Evolutionary conservation across 768 basidiomycete species (phyloP).

Genomic region (Lactifluus hygrophoroides): DNA sequence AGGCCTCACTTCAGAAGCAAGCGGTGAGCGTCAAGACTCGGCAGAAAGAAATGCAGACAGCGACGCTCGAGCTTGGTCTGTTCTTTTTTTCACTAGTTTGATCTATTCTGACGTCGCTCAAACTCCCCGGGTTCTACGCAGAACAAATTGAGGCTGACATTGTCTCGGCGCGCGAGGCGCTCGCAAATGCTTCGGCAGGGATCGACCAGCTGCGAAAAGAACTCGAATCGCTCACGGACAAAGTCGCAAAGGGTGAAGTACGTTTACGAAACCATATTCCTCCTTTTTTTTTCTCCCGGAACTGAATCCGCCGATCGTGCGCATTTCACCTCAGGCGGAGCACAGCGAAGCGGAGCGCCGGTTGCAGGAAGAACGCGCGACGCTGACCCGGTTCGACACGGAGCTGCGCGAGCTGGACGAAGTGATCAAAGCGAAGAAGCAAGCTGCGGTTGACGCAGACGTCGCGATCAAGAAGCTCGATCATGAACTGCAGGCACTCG

Average conservation of each 20-base stretch:
- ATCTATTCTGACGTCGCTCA: neutral
- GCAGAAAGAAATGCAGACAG: constrained; percentile 87
- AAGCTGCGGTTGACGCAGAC: constrained; percentile 57
- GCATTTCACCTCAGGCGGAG: constrained; percentile 39
- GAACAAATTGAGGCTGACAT: constrained; percentile 81
- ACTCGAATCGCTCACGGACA: constrained; percentile 6
- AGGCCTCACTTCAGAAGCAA: constrained; percentile 73
- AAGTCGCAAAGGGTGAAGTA: constrained; percentile 1
- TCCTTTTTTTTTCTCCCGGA: too few species aligned
- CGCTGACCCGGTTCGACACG: constrained; percentile 78
- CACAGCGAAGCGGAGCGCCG: constrained; percentile 60
- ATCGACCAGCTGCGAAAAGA: constrained; percentile 14
- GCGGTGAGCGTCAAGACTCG: constrained; percentile 72
- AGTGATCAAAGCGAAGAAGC: constrained; percentile 75
- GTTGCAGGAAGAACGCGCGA: constrained; percentile 79
- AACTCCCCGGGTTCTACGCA: too few species aligned
- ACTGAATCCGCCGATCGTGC: neutral
- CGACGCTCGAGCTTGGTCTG: constrained; percentile 79
- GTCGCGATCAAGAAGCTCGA: constrained; percentile 56
- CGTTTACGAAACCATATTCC: neutral
- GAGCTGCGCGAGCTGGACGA: constrained; percentile 80
- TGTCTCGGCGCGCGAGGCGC: constrained; percentile 17
- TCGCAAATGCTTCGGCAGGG: neutral
- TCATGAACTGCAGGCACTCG: constrained; percentile 54
- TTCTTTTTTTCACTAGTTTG: neutral